Evolutionary conservation across 352 stramenopile species (phyloP).

Genomic region (Nothophytophthora sp.): DNA sequence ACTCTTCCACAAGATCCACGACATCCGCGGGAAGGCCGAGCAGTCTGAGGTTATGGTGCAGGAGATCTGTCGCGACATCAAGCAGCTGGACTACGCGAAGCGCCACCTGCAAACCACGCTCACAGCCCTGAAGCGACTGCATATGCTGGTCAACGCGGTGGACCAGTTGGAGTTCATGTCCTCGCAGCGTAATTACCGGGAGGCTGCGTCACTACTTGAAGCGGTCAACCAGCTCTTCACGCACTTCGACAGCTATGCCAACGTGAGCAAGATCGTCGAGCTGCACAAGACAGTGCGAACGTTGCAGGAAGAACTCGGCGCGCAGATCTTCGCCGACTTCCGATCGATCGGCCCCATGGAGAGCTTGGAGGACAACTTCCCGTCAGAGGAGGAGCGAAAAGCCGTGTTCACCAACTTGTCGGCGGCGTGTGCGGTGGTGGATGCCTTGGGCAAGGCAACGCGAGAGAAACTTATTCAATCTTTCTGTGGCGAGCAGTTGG

Average conservation of each 20-base stretch:
- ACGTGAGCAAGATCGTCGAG: constrained; percentile 93
- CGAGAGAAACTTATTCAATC: constrained; percentile 70
- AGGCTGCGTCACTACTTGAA: constrained; percentile 96
- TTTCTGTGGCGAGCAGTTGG: constrained; percentile 72
- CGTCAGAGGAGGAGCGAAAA: constrained; percentile 60
- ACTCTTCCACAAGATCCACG: constrained; percentile 92
- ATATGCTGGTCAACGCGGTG: constrained; percentile 98
- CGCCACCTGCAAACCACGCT: constrained; percentile 95
- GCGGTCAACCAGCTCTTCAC: constrained; percentile 95
- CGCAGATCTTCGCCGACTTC: constrained; percentile 92
- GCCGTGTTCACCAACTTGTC: constrained; percentile 74
- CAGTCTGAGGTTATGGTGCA: constrained; percentile 97
- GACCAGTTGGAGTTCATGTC: constrained; percentile 90
- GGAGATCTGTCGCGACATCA: constrained; percentile 99
- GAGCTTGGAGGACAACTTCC: constrained; percentile 73
- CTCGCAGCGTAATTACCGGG: constrained; percentile 91
- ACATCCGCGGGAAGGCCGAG: constrained; percentile 94
- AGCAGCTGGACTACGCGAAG: constrained; percentile 98
- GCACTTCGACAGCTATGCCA: constrained; percentile 96
- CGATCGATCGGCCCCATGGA: constrained; percentile 78
- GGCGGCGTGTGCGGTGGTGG: constrained; percentile 62
- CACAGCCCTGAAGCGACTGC: constrained; percentile 95
- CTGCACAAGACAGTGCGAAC: constrained; percentile 90
- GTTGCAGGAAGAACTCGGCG: constrained; percentile 88
- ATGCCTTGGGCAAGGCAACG: constrained; percentile 67